A percentile compares a stretch with the other conserved stretches of the same genome.
These are phyloP conservation scores for Metschnikowia baotianmanensis DNA, from an alignment of 805 yeast species.

Conservation along the genomic window DNA sequence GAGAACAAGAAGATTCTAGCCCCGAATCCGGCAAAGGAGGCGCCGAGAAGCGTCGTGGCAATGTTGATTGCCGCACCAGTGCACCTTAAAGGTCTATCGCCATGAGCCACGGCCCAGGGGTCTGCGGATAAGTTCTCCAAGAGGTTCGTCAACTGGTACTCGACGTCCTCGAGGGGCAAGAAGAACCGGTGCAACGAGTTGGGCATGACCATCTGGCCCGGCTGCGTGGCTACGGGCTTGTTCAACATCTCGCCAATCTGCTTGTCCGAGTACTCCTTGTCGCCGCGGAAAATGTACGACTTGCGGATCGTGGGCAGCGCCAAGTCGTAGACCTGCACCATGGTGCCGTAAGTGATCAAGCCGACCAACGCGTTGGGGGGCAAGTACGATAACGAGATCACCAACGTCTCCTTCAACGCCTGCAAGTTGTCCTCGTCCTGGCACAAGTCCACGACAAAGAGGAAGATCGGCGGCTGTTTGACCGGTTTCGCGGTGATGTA, in stretches of 20 bases:
- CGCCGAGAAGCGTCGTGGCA: constrained; percentile 78
- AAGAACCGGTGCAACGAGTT: constrained; percentile 58
- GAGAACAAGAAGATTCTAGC: constrained; percentile 87
- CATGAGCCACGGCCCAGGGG: constrained; percentile 86
- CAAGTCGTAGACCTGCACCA: constrained; percentile 86
- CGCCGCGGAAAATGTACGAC: constrained; percentile 84
- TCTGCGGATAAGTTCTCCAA: constrained; percentile 76
- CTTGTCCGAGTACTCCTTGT: constrained; percentile 76
- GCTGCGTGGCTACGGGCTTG: constrained; percentile 28
- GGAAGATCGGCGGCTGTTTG: constrained; percentile 78
- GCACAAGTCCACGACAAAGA: constrained; percentile 84
- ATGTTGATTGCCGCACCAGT: constrained; percentile 91
- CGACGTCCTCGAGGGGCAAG: constrained; percentile 72
- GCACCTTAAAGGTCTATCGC: constrained; percentile 82
- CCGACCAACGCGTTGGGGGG: constrained; percentile 92
- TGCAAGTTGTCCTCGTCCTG: constrained; percentile 85
- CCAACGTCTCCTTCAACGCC: constrained; percentile 77
- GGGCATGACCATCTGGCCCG: constrained; percentile 25
- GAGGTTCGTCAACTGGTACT: constrained; percentile 75
- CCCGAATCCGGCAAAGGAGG: constrained; percentile 79
- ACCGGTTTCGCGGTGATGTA: constrained; percentile 80
- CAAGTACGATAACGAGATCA: constrained; percentile 69
- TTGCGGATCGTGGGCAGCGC: constrained; percentile 62
- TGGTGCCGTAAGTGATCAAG: constrained; percentile 83
- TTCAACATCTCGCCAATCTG: constrained; percentile 55